A percentile compares a stretch with the other conserved stretches of the same genome.
These are phyloP conservation scores for Calocybe gangraenosa DNA, from an alignment of 768 basidiomycete genomes.

Conservation along the genomic window DNA sequence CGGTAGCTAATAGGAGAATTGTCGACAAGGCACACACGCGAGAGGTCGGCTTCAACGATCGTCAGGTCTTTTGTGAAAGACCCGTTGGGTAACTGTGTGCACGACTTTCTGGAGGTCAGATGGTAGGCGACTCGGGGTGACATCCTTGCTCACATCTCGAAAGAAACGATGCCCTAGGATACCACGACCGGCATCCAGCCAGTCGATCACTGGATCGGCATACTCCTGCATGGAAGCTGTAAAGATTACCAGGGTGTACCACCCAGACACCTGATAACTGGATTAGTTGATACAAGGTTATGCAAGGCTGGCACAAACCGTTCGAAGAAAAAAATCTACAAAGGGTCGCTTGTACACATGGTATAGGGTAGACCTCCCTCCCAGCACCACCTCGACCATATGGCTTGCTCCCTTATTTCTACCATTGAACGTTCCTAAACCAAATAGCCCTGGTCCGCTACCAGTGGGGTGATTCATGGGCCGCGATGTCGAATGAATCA, in stretches of 20 bases:
- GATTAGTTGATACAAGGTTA: not conserved
- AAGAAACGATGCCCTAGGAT: conserved; percentile 88
- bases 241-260: conserved; percentile 99
- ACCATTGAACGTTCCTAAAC: conserved; percentile 46
- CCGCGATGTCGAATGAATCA: conserved; percentile 95
- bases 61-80: conserved; percentile 93
- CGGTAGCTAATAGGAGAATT: conserved; percentile 93
- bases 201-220: conserved; percentile 99
- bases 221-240: conserved; percentile 99
- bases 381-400: conserved; percentile 90
- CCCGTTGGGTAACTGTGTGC: conserved; percentile 88
- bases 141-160: conserved; percentile 69
- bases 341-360: conserved; percentile 99
- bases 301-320: conserved; percentile 42
- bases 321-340: conserved; percentile 91
- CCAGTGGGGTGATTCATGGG: conserved; percentile 49
- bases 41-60: conserved; percentile 83
- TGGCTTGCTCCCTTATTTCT: conserved; percentile 71
- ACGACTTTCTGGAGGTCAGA: conserved; percentile 54
- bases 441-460: conserved; percentile 58
- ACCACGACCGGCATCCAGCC: conserved; percentile 93
- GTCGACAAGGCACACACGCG: conserved; percentile 92
- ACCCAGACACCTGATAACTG: conserved; percentile 76
- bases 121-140: not conserved
- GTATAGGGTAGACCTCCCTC: conserved; percentile 86